Evolutionary conservation across 192 early-diverging fungal species (phyloP).

Genomic region (Linnemannia hyalina): DNA sequence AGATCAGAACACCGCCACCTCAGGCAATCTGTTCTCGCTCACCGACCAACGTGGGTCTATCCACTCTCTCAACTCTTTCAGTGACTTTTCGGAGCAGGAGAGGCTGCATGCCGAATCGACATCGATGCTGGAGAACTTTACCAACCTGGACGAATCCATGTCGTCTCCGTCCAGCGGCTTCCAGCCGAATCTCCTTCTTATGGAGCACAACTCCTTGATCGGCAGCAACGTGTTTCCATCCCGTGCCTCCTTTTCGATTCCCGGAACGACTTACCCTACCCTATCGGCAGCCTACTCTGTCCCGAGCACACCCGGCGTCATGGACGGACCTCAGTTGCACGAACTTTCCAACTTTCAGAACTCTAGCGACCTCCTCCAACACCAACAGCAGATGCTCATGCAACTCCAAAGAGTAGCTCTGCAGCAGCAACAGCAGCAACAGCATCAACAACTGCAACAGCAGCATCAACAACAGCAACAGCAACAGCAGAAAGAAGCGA

Average conservation of each 20-base stretch:
- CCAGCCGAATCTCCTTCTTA: slow-evolving; percentile 4
- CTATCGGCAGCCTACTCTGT: slow-evolving; percentile 1
- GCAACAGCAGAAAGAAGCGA: neutral
- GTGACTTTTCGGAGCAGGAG: slow-evolving; percentile 15
- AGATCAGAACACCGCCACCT: neutral
- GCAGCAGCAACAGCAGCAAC: slow-evolving; percentile 21
- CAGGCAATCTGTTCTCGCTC: neutral
- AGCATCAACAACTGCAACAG: neutral
- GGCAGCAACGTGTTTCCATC: neutral
- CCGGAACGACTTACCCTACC: slow-evolving; percentile 11
- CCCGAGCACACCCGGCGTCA: neutral
- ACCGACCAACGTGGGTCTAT: slow-evolving; percentile 2
- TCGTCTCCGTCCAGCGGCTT: slow-evolving; percentile 9
- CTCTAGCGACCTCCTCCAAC: slow-evolving; percentile 3
- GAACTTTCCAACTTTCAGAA: slow-evolving; percentile 31
- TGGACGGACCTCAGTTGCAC: slow-evolving; percentile 32
- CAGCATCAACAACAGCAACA: neutral
- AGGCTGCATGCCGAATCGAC: slow-evolving; percentile 11
- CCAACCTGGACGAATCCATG: slow-evolving; percentile 35
- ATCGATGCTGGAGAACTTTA: slow-evolving; percentile 39
- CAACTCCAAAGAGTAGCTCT: neutral
- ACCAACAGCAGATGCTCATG: slow-evolving; percentile 12
- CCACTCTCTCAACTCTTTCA: neutral
- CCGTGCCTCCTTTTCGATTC: slow-evolving; percentile 27
- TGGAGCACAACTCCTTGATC: neutral